These are phyloP conservation scores for Mycoemilia scoparia DNA, from an alignment of 192 early-diverging fungal genomes.

Conservation along the genomic window DNA sequence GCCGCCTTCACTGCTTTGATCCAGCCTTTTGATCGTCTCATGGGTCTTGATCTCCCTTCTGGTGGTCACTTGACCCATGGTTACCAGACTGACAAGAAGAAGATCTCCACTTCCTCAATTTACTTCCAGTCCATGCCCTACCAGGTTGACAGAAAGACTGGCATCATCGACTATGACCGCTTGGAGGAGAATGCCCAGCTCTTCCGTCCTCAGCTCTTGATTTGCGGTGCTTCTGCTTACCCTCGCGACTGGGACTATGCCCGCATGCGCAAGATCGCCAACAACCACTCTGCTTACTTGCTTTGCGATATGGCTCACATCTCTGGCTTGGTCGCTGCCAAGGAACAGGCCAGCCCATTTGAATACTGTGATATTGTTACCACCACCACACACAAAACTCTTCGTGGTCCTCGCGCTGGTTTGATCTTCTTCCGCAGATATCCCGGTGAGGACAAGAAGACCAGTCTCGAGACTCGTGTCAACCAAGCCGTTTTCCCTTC, in stretches of 20 bases:
- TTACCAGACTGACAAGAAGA: constrained; percentile 99
- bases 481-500: constrained; percentile 99
- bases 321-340: constrained; percentile 79
- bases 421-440: constrained; percentile 93
- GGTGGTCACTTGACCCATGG: constrained; percentile 99
- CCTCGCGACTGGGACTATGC: constrained; percentile 98
- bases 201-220: constrained; percentile 95
- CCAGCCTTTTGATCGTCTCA: constrained; percentile 92
- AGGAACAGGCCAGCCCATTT: constrained; percentile 87
- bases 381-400: constrained; percentile 99
- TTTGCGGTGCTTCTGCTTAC: constrained; percentile 97
- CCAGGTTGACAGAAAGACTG: constrained; percentile 75
- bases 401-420: constrained; percentile 97
- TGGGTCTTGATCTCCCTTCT: constrained; percentile 98
- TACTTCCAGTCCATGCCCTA: constrained; percentile 99
- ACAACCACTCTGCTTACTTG: constrained; percentile 88
- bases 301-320: constrained; percentile 99
- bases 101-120: constrained; percentile 98
- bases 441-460: constrained; percentile 47
- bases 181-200: constrained; percentile 83
- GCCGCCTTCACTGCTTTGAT: constrained; percentile 90
- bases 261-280: constrained; percentile 88
- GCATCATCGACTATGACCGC: constrained; percentile 84
- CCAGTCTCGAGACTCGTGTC: constrained; percentile 82
- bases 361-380: constrained; percentile 97